Base-by-base conservation (phyloP, 1,139 yeast species). In the Yamadazyma atlantica region DNA sequence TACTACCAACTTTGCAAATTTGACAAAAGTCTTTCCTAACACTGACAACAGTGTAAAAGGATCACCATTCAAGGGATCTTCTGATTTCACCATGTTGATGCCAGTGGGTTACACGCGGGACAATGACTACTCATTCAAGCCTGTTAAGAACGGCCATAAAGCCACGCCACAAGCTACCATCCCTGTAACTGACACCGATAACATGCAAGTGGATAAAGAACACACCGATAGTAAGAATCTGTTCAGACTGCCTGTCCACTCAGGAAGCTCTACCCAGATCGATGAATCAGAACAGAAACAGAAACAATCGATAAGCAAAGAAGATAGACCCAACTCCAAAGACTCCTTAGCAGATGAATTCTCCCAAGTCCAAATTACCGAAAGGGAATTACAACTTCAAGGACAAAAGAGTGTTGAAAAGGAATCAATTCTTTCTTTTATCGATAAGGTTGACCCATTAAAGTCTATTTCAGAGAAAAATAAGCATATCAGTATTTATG, bases 401-500 rank as follows among this genome's bases (percentile, higher is more conserved):
- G 13, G n/a, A 28, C 21, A 28, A 10, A 16, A 16, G 11, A 16
- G 10, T 5, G 17, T 14, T 9, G 17, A 29, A 13, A 42, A 39
- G 17, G 54, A 51, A 36, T 55, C 58, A 4, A 53, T 67, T 13
- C 69, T 69, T 42, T 45, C 55, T 1, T 51, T 69, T 21, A 66
- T 70, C 26, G 75, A 69, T 17, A 68, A 57, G 42, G 59, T 68
- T 0, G 77, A 72, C 45, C 78, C 78, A 1, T 51, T 72, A 18
- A 62, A 51, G 34, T 55, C 63, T 5, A 53, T 66, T 6, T 60
- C 75, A 0, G 62, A 52, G 32, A 60, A 57, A 34, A 61, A 55
- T 35, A 62, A 61, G 32, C 66, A 63, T 4, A 69, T 72, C 24
- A 44, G 55, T 14, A 72, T 72, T 9, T 72, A 54, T 41, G 9